Evolutionary conservation across 257 asterid species (phyloP).

Genomic region (Nyctanthes arbortristis): DNA sequence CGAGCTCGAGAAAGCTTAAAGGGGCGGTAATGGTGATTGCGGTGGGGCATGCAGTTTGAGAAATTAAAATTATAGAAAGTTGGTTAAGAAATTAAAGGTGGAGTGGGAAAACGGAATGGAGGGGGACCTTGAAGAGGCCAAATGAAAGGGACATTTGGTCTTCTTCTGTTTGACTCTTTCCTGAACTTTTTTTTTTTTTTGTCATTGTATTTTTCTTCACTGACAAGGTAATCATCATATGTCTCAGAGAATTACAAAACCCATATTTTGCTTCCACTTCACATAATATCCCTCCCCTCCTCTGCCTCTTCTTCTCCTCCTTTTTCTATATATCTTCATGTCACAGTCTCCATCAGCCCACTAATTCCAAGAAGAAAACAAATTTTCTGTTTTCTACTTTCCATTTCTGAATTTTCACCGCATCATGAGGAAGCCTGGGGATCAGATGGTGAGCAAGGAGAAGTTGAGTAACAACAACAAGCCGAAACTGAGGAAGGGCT

Average conservation of each 20-base stretch:
- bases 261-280: constrained; percentile 90
- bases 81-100: constrained; percentile 37
- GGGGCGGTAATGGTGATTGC: too few species aligned
- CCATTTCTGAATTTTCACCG: neutral
- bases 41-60: too few species aligned
- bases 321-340: constrained; percentile 50
- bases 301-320: constrained; percentile 34
- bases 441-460: neutral
- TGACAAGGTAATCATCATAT: constrained; percentile 89
- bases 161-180: constrained; percentile 89
- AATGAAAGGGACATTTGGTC: constrained; percentile 58
- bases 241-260: constrained; percentile 52
- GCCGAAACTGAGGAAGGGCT: neutral
- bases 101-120: constrained; percentile 83
- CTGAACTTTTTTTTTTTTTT: neutral
- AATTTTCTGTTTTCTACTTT: neutral
- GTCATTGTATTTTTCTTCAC: constrained; percentile 76
- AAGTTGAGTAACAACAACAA: neutral
- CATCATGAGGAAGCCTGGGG: constrained; percentile 1
- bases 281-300: constrained; percentile 47
- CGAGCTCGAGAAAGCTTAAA: too few species aligned
- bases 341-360: constrained; percentile 53
- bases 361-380: neutral
- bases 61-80: too few species aligned
- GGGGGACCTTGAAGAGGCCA: constrained; percentile 56